These are phyloP conservation scores for Xylaria sp. DNA, from an alignment of 2,329 filamentous ascomycete species.

Conservation along the genomic window DNA sequence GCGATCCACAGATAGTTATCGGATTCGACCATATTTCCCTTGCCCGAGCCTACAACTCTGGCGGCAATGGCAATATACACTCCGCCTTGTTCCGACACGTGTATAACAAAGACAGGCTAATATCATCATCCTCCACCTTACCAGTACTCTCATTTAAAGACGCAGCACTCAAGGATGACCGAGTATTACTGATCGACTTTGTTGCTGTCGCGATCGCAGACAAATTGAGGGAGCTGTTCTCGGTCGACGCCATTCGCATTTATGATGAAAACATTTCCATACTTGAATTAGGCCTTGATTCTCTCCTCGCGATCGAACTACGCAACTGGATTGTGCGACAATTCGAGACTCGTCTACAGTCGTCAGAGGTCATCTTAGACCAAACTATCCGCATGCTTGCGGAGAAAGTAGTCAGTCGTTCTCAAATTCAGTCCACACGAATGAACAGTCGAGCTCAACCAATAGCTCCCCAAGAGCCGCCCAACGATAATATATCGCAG, in stretches of 20 bases:
- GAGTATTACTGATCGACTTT: background rate
- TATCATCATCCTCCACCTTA: too few relatives aligned
- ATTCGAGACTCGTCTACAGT: background rate
- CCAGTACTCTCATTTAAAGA: too few relatives aligned
- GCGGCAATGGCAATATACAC: background rate
- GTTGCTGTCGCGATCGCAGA: background rate
- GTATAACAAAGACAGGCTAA: too few relatives aligned
- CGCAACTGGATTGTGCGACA: background rate
- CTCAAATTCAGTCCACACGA: background rate
- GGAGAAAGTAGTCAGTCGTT: background rate
- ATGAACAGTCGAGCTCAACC: background rate
- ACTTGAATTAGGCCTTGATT: background rate
- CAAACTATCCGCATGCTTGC: background rate
- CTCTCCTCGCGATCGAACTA: background rate
- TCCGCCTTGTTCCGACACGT: too few relatives aligned
- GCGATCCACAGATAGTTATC: background rate
- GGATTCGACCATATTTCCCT: background rate
- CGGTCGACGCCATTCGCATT: background rate
- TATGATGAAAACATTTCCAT: background rate
- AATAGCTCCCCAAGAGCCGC: too few relatives aligned
- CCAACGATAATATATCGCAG: too few relatives aligned
- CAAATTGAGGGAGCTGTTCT: background rate
- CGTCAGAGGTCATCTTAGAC: background rate
- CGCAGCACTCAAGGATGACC: too few relatives aligned
- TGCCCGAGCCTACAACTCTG: background rate